phyloP scores from a whole-genome alignment of 805 yeast genomes.

The Candida orba region DNA sequence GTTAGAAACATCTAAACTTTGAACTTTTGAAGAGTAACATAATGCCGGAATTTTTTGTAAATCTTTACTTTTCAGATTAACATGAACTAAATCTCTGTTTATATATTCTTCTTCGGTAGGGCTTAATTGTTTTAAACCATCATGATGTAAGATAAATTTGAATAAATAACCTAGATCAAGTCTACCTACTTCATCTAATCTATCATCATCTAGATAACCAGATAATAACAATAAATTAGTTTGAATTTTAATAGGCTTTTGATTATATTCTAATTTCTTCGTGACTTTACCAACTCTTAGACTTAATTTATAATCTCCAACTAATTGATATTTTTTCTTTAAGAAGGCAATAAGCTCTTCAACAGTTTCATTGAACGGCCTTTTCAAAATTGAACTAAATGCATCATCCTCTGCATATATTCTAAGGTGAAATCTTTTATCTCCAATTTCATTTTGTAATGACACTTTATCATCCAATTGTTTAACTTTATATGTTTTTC shows the following conservation, averaged over 20 bases:
- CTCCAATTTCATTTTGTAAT: constrained; percentile 19
- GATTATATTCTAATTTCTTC: constrained; percentile 63
- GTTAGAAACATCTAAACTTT: constrained; percentile 72
- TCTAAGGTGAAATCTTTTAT: constrained; percentile 45
- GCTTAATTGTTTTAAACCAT: constrained; percentile 51
- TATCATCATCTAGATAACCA: constrained; percentile 77
- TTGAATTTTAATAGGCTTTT: constrained; percentile 73
- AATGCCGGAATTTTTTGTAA: constrained; percentile 80
- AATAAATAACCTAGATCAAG: constrained; percentile 79
- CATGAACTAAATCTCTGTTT: constrained; percentile 61
- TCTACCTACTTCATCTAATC: constrained; percentile 69
- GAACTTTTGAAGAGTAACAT: constrained; percentile 75
- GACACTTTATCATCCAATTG: constrained; percentile 16
- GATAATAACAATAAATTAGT: constrained; percentile 61
- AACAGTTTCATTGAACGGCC: constrained; percentile 72
- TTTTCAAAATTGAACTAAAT: constrained; percentile 71
- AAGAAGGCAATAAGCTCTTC: constrained; percentile 63
- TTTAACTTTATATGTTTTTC: constrained; percentile 30
- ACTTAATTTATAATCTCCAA: constrained; percentile 69
- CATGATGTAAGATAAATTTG: constrained; percentile 66
- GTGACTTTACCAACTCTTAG: constrained; percentile 70
- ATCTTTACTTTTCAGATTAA: constrained; percentile 64
- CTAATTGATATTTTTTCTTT: constrained; percentile 67
- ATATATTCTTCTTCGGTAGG: constrained; percentile 66
- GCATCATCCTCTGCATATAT: constrained; percentile 80